Percentiles rank a stretch among this genome's conserved stretches.
phyloP scores from a whole-genome alignment of 73 alveolate species.

The Stentor roeselii region DNA sequence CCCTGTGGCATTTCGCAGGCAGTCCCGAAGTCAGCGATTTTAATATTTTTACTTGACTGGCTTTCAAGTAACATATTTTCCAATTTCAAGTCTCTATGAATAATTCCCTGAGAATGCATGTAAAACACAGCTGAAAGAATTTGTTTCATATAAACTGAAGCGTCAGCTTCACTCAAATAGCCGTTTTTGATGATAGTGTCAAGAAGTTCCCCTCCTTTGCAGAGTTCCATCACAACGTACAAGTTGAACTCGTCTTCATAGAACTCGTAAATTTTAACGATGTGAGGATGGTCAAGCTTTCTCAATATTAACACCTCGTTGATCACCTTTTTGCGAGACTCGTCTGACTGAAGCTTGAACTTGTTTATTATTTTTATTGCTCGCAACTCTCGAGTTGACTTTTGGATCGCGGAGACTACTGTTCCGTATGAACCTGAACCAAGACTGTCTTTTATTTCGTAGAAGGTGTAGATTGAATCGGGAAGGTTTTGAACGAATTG shows the following conservation, averaged over 20 bases:
- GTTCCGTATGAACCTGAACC: no score
- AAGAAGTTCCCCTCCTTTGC: constrained; percentile 85
- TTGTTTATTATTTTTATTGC: no score
- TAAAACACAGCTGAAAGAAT: constrained; percentile 83
- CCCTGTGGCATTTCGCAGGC: no score
- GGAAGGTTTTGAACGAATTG: no score
- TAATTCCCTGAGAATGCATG: constrained; percentile 79
- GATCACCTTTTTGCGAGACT: no score
- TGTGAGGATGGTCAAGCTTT: constrained; percentile 50
- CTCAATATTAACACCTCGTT: constrained; percentile 39
- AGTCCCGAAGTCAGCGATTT: no score
- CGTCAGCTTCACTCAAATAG: constrained; percentile 82
- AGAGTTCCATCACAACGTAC: constrained; percentile 43
- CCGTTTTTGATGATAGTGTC: constrained; percentile 86
- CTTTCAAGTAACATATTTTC: constrained; percentile 47
- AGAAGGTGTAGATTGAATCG: no score
- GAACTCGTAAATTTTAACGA: constrained; percentile 36
- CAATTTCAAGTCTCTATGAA: constrained; percentile 63
- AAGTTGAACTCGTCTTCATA: constrained; percentile 43
- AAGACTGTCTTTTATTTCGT: no score
- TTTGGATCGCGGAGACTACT: no score
- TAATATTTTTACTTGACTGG: no score
- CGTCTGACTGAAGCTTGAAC: no score
- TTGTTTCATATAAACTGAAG: constrained; percentile 81
- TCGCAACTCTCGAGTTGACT: no score